Evolutionary conservation across 352 stramenopile species (phyloP).

Genomic region (Phytophthora citrophthora): DNA sequence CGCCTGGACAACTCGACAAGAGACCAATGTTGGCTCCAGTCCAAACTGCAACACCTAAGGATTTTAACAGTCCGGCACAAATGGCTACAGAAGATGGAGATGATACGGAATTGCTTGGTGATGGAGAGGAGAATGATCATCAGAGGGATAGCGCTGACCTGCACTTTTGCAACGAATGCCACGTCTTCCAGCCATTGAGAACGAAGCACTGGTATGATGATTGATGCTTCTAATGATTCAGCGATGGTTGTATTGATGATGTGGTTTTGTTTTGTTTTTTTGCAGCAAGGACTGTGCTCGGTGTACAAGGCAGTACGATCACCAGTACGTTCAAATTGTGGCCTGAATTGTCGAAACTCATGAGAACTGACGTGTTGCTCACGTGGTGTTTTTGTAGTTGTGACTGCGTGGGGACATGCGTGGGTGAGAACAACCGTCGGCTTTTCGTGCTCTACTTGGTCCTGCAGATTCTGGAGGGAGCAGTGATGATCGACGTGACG

Average conservation of each 20-base stretch:
- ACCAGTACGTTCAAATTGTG: slow-evolving; percentile 59
- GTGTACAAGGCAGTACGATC: slow-evolving; percentile 81
- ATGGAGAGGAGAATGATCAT: slow-evolving; percentile 20
- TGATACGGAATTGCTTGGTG: slow-evolving; percentile 42
- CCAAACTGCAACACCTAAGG: slow-evolving; percentile 6
- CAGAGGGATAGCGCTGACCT: slow-evolving; percentile 22
- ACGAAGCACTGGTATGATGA: slow-evolving; percentile 72
- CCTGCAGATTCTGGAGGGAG: slow-evolving; percentile 59
- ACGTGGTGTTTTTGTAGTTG: slow-evolving; percentile 45
- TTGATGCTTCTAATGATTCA: background rate
- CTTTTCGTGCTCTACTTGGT: slow-evolving; percentile 72
- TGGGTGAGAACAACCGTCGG: slow-evolving; percentile 74
- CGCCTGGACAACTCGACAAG: slow-evolving; percentile 60
- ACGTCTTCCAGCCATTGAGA: slow-evolving; percentile 66
- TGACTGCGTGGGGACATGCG: slow-evolving; percentile 78
- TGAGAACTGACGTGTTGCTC: slow-evolving; percentile 1
- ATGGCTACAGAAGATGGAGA: slow-evolving; percentile 28
- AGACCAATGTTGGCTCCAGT: slow-evolving; percentile 25
- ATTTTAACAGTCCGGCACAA: slow-evolving; percentile 11
- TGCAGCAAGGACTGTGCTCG: slow-evolving; percentile 74
- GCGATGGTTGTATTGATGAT: slow-evolving; percentile 3
- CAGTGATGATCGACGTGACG: slow-evolving; percentile 56
- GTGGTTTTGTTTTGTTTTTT: slow-evolving; percentile 7
- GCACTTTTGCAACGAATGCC: slow-evolving; percentile 67
- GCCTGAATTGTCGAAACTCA: background rate